These are phyloP conservation scores for Panicum miliaceum DNA, from an alignment of 176 grass and related monocot species.

Conservation along the genomic window DNA sequence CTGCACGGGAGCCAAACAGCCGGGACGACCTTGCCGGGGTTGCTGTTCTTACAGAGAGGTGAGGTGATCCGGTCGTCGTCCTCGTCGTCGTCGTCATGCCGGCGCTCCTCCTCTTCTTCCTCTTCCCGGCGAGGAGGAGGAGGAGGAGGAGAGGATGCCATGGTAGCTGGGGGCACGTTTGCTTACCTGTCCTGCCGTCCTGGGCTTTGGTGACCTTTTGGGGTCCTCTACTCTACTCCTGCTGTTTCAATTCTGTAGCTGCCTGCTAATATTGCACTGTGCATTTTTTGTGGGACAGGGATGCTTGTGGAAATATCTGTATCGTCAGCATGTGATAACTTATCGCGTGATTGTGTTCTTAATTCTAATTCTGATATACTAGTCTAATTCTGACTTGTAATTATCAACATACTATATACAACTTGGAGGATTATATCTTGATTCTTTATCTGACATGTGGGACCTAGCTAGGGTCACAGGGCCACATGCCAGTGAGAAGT, in stretches of 20 bases:
- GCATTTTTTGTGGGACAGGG: not conserved
- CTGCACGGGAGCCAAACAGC: not conserved
- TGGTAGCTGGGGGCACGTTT: not conserved
- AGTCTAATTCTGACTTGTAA: not conserved
- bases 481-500: too few relatives aligned
- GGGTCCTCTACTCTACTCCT: not conserved
- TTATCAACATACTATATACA: not conserved
- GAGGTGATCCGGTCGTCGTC: slow-evolving; percentile 51
- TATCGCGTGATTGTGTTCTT: not conserved
- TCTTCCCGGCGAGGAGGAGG: not conserved
- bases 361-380: too few relatives aligned
- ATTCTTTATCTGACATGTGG: not conserved
- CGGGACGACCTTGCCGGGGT: not conserved
- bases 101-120: slow-evolving; percentile 27
- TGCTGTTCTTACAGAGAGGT: slow-evolving; percentile 46
- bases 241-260: not conserved
- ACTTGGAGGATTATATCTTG: too few relatives aligned
- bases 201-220: not conserved
- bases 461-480: too few relatives aligned
- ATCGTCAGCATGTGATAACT: not conserved
- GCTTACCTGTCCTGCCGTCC: not conserved
- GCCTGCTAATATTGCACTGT: not conserved
- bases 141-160: slow-evolving; percentile 30
- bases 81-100: not conserved
- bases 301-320: slow-evolving; percentile 31